Evolutionary conservation across 202 grass and related monocot species (phyloP), one percentile per base, ranked within the genome.

Genomic region (Cymbopogon flexuosus): DNA sequence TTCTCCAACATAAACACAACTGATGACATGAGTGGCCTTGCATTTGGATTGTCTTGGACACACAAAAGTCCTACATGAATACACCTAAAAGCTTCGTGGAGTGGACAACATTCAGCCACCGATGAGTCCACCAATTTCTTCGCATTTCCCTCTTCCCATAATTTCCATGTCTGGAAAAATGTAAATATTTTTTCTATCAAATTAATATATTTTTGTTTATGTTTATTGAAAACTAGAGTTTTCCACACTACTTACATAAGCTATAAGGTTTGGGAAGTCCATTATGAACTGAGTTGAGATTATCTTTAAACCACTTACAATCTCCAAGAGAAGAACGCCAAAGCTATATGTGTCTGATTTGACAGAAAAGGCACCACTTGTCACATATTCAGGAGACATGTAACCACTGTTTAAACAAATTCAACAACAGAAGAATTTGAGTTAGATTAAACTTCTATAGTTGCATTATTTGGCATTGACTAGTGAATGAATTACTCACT

Each of bases 281-380:
- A 49, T 33, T 47, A 24, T 30, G 2, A 74, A 18, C 9, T 59
- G 47, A 5, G 30, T 36, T 15, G 35, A 86, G 4, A 61, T 80
- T 22, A 63, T 84, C 81, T 67, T 88, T 29, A 79, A 83, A 33
- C 86, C 83, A 21, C 85, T 88, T 46, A 93, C 12, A 42, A 88
- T 91, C 71, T 93, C 91, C 63, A 93, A 64, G 10, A 91, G 54
- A 62, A 93, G 74, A 59, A 91, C 80, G 24, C 91, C 91, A 57
- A 84, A 91, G 57, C 91, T 93, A 69, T 90, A 93, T 46, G 83
- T 82, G n/a, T 93, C 91, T 0, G 91, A 91, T 14, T 91, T 93
- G 6, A 91, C 86, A 65, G 88, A 93, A 76, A 93, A 93, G 4
- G 75, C n/a, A 1, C 91, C 88, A 14, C 58, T 29, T 83, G 79